These are phyloP conservation scores for Fusarium verticillioides DNA, from an alignment of 2,329 filamentous ascomycete genomes.

Conservation along the genomic window DNA sequence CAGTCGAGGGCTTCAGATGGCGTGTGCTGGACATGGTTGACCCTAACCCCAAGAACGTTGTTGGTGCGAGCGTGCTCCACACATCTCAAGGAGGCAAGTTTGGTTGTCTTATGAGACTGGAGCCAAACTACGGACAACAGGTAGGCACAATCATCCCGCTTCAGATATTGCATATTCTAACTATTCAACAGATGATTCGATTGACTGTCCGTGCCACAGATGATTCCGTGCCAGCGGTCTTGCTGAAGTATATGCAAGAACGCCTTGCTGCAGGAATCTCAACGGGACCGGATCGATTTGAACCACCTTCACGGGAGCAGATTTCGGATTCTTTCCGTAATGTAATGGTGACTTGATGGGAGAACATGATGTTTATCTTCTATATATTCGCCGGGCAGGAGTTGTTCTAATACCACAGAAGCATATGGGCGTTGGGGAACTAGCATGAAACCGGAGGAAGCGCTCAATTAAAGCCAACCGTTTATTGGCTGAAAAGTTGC, in stretches of 20 bases:
- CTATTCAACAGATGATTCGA: slow-evolving; percentile 81
- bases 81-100: slow-evolving; percentile 88
- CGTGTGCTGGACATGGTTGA: slow-evolving; percentile 87
- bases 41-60: slow-evolving; percentile 92
- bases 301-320: slow-evolving; percentile 58
- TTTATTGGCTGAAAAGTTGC: slow-evolving; percentile 36
- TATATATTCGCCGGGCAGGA: slow-evolving; percentile 42
- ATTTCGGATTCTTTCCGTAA: slow-evolving; percentile 67
- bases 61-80: slow-evolving; percentile 88
- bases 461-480: slow-evolving; percentile 34
- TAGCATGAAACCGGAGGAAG: slow-evolving; percentile 42
- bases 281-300: slow-evolving; percentile 52
- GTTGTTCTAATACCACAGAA: slow-evolving; percentile 45
- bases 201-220: slow-evolving; percentile 95
- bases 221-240: slow-evolving; percentile 81
- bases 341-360: slow-evolving; percentile 60
- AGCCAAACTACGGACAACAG: slow-evolving; percentile 92
- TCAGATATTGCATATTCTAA: slow-evolving; percentile 22
- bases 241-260: slow-evolving; percentile 90
- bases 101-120: slow-evolving; percentile 90
- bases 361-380: slow-evolving; percentile 28
- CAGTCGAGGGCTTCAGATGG: slow-evolving; percentile 90
- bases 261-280: slow-evolving; percentile 70
- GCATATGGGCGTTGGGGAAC: slow-evolving; percentile 49
- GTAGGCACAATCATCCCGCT: slow-evolving; percentile 65